phyloP scores from a whole-genome alignment of 495 filamentous ascomycete species.

The Choiromyces venosus region DNA sequence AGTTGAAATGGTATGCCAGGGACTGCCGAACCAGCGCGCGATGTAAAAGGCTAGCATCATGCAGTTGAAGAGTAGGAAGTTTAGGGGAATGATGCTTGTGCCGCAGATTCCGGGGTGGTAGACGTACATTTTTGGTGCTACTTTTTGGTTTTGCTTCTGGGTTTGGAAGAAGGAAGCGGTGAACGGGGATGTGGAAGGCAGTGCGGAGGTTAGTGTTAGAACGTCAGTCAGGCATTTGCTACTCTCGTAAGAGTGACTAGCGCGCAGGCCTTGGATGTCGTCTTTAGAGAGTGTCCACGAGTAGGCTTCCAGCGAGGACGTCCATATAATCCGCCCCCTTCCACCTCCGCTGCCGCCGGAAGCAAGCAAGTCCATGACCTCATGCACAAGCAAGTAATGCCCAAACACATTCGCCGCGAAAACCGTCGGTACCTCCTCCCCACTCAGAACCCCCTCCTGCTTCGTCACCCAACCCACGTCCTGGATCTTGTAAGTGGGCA shows the following conservation, averaged over 20 bases:
- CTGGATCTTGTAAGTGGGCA: slow-evolving; percentile 68
- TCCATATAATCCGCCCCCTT: slow-evolving; percentile 72
- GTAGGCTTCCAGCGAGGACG: slow-evolving; percentile 69
- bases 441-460: slow-evolving; percentile 44
- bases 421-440: slow-evolving; percentile 58
- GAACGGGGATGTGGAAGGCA: slow-evolving; percentile 59
- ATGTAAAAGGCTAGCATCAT: slow-evolving; percentile 64
- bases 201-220: slow-evolving; percentile 64
- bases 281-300: slow-evolving; percentile 51
- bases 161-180: slow-evolving; percentile 44
- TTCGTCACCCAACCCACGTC: slow-evolving; percentile 52
- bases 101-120: slow-evolving; percentile 82
- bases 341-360: slow-evolving; percentile 36
- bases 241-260: slow-evolving; percentile 65
- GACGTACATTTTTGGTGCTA: slow-evolving; percentile 61
- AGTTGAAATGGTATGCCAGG: slow-evolving; percentile 71
- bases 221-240: slow-evolving; percentile 83
- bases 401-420: slow-evolving; percentile 93
- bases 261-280: slow-evolving; percentile 71
- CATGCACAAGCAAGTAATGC: slow-evolving; percentile 84
- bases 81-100: slow-evolving; percentile 70
- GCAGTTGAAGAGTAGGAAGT: slow-evolving; percentile 57
- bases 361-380: slow-evolving; percentile 65
- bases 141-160: slow-evolving; percentile 20
- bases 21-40: slow-evolving; percentile 72